phyloP scores from a whole-genome alignment of 225 moss, liverwort and hornwort species.

The Sphagnum tenellum region DNA sequence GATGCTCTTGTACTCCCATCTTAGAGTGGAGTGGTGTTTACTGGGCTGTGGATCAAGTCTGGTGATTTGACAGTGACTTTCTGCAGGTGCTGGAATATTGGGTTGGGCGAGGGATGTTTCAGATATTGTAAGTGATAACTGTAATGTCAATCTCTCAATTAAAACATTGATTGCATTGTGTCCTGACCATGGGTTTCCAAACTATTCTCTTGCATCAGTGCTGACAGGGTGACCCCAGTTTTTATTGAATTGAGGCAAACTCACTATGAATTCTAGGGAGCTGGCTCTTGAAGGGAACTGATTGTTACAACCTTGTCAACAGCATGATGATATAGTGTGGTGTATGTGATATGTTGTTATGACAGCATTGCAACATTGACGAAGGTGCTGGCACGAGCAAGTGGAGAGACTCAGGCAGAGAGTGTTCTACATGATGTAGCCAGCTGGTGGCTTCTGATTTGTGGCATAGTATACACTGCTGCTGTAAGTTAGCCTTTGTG shows the following conservation, averaged over 20 bases:
- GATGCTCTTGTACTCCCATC: too few species aligned
- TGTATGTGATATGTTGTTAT: neutral
- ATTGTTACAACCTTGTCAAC: neutral
- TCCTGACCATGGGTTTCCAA: too few species aligned
- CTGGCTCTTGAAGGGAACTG: neutral
- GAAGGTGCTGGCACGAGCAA: conserved; percentile 61
- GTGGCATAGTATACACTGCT: conserved; percentile 56
- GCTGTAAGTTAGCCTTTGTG: conserved; percentile 36
- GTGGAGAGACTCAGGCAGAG: conserved; percentile 52
- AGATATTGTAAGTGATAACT: conserved; percentile 62
- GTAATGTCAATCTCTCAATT: neutral
- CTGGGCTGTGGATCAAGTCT: too few species aligned
- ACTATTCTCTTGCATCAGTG: too few species aligned
- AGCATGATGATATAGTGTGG: conserved; percentile 3
- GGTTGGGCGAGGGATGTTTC: conserved; percentile 77
- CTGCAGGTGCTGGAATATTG: conserved; percentile 70
- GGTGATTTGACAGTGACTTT: neutral
- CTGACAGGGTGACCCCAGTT: conserved; percentile 1
- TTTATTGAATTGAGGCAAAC: neutral
- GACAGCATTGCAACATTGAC: conserved; percentile 83
- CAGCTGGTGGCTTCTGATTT: conserved; percentile 63
- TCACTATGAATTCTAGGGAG: too few species aligned
- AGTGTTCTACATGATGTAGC: conserved; percentile 64
- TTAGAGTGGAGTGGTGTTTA: too few species aligned
- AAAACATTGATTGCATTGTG: neutral